These are phyloP conservation scores for Sarcocystis neurona DNA, from an alignment of 169 alveolate genomes.

Conservation along the genomic window DNA sequence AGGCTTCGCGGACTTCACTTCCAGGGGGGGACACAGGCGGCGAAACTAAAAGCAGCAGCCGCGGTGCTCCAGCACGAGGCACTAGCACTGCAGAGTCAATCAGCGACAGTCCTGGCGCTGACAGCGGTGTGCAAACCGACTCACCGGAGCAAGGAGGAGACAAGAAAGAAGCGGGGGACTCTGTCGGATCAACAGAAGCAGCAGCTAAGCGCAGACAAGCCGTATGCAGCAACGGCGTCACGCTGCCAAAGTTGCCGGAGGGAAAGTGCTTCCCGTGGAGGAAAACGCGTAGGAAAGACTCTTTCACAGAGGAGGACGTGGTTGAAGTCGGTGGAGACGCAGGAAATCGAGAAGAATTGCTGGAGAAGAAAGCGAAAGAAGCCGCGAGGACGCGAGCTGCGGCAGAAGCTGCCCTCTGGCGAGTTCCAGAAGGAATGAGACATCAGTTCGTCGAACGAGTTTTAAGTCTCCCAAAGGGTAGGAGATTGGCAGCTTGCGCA, in stretches of 20 bases:
- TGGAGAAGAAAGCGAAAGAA: background rate
- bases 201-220: too few relatives aligned
- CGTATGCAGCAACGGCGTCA: too few relatives aligned
- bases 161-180: background rate
- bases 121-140: too few relatives aligned
- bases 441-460: background rate
- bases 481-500: too few relatives aligned
- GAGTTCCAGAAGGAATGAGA: background rate
- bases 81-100: too few relatives aligned
- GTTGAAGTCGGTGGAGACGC: background rate
- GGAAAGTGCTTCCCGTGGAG: too few relatives aligned
- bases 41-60: background rate
- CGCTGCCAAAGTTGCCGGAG: too few relatives aligned
- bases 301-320: background rate
- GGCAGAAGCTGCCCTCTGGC: background rate
- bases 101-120: too few relatives aligned
- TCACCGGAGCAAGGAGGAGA: background rate
- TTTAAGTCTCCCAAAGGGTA: conserved; percentile 21
- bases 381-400: conserved; percentile 12
- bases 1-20: background rate
- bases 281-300: too few relatives aligned
- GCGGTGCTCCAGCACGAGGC: too few relatives aligned
- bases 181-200: background rate
- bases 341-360: background rate
- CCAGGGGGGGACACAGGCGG: background rate